phyloP scores from a whole-genome alignment of 768 basidiomycete species.

The Flagelloscypha sp. region DNA sequence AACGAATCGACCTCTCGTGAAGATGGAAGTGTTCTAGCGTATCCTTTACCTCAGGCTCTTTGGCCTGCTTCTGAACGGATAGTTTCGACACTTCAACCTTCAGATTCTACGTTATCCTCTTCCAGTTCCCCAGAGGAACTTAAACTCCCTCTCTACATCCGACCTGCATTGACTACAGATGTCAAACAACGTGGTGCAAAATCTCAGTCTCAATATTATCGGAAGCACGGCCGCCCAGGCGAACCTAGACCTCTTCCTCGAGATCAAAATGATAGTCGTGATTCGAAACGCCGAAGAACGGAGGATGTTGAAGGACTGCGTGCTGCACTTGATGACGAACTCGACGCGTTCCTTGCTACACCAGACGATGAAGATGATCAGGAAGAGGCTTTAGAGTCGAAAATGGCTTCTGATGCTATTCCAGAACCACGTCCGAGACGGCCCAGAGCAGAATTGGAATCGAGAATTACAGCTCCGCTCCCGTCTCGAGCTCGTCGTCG shows the following conservation, averaged over 20 bases:
- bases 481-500: conserved; percentile 32
- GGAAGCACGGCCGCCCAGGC: conserved; percentile 57
- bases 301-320: conserved; percentile 28
- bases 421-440: no score
- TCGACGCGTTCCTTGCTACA: conserved; percentile 59
- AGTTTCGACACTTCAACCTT: no score
- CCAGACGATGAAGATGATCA: conserved; percentile 24
- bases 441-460: conserved; percentile 27
- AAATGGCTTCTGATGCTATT: conserved; percentile 63
- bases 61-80: conserved; percentile 81
- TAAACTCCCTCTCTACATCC: conserved; percentile 59
- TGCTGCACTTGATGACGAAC: conserved; percentile 53
- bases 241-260: no score
- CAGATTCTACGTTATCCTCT: no score
- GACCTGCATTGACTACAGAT: conserved; percentile 67
- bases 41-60: conserved; percentile 60
- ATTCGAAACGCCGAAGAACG: conserved; percentile 27
- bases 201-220: conserved; percentile 70
- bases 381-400: no score
- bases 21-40: conserved; percentile 54
- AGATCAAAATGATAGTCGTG: no score
- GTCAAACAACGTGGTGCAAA: conserved; percentile 74
- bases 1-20: conserved; percentile 40
- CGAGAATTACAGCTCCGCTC: conserved; percentile 37
- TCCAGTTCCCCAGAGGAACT: no score